Evolutionary conservation across 345 rosid genomes (phyloP).

Genomic region (Populus nigra): DNA sequence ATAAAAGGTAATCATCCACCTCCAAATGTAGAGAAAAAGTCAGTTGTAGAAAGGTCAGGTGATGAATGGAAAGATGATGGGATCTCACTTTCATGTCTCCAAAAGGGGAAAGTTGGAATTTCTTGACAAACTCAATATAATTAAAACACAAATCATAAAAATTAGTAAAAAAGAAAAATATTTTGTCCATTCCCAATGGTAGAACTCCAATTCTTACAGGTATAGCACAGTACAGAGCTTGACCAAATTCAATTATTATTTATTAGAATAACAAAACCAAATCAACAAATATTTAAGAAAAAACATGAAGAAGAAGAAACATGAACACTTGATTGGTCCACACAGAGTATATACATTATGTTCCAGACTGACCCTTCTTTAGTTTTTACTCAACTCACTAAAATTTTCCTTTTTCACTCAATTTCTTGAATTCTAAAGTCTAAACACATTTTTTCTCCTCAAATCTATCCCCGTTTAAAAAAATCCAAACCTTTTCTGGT

Average conservation of each 20-base stretch:
- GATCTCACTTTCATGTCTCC: background rate
- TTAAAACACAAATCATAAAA: background rate
- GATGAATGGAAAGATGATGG: no score
- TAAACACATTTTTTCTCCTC: background rate
- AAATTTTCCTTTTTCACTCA: background rate
- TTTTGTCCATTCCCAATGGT: background rate
- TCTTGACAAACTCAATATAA: background rate
- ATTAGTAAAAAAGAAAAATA: background rate
- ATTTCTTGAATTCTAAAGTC: background rate
- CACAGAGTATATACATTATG: background rate
- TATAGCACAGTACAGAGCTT: background rate
- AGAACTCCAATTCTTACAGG: slow-evolving; percentile 6
- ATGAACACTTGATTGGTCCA: slow-evolving; percentile 1
- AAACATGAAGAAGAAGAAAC: background rate
- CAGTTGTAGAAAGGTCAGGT: no score
- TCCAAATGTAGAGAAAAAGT: no score
- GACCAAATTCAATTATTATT: background rate
- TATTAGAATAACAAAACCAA: background rate
- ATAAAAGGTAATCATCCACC: no score
- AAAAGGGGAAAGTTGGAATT: background rate
- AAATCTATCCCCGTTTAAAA: background rate
- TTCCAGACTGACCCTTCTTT: background rate
- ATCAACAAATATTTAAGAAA: background rate
- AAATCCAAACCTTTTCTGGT: background rate
- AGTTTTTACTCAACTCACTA: background rate